Base-by-base conservation (phyloP, 139 green algal species). In the Chlorokybus atmophyticus region DNA sequence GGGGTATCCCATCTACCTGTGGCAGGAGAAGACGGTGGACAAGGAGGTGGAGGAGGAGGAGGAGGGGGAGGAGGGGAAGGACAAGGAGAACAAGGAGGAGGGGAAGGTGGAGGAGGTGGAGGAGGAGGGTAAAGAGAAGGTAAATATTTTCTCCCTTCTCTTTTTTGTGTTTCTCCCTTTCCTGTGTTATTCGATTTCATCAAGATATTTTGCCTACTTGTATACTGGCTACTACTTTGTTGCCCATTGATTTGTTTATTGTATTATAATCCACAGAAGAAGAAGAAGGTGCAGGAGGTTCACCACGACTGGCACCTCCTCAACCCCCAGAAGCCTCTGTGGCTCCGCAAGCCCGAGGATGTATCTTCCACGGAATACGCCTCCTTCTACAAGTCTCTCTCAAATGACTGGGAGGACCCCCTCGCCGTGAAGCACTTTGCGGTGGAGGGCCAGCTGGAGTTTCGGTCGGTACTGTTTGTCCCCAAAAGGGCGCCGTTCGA, bases 261-360 rank as follows among this genome's bases (percentile, higher is more conserved):
- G n/a, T n/a, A n/a, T n/a, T n/a, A n/a, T 32, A 67, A 67, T 49
- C 23, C 8, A n/a, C 52, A 60, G 32, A 67, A 67, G 59, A 60
- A 60, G 49, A 60, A 68, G 57, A 71, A 67, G 84, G 83, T 98
- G 24, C 94, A 96, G 83, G 91, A 98, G 78, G 79, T 93, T 32
- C 70, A 74, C 48, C 87, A 95, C 62, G 92, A 99, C 77, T 98
- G 91, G 91, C 55, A 77, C 50, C 79, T 94, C 71, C 79, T 98
- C 40, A 99, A 99, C 87, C 97, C 95, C 83, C 91, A 98, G 81
- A 99, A 99, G 86, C 92, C 92, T 25, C 96, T 97, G 77, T 99
- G 92, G 91, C 95, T 99, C 91, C 86, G 92, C 62, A 85, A 82
- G 66, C 85, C 91, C 19, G 90, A 98, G 24, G 90, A 98, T 67